A percentile compares a stretch with the other conserved stretches of the same genome.
Conservation (phyloP, 2,329 filamentous ascomycete genomes). For the Alternaria burnsii region DNA sequence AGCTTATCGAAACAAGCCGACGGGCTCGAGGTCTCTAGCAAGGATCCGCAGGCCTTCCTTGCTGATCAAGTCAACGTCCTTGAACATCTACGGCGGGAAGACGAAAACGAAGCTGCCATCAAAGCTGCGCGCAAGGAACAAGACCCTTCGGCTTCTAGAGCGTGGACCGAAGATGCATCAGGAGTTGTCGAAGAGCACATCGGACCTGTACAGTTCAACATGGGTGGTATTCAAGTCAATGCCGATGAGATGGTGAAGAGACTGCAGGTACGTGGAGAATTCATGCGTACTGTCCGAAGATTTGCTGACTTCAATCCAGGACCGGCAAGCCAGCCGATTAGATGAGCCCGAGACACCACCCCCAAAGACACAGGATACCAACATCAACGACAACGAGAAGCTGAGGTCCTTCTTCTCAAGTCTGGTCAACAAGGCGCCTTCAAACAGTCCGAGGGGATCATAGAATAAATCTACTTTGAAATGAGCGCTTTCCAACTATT, state of each 20-base stretch:
- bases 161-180: constrained; percentile 39
- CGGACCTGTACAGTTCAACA: constrained; percentile 95
- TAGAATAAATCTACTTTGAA: constrained; percentile 2
- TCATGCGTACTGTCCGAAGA: no score
- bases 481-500: not conserved
- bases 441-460: constrained; percentile 37
- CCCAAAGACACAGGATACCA: constrained; percentile 36
- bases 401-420: constrained; percentile 52
- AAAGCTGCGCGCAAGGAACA: constrained; percentile 48
- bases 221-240: constrained; percentile 96
- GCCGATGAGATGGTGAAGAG: constrained; percentile 91
- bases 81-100: constrained; percentile 69
- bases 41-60: constrained; percentile 81
- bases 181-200: constrained; percentile 70
- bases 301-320: constrained; percentile 34
- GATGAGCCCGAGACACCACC: constrained; percentile 40
- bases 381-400: constrained; percentile 51
- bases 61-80: constrained; percentile 77
- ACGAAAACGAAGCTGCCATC: constrained; percentile 63
- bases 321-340: constrained; percentile 48
- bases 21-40: constrained; percentile 69
- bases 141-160: constrained; percentile 31
- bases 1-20: constrained; percentile 55
- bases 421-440: constrained; percentile 45
- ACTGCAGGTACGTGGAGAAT: constrained; percentile 70